Conservation (phyloP, 768 basidiomycete genomes). For the Lactarius hengduanensis region DNA sequence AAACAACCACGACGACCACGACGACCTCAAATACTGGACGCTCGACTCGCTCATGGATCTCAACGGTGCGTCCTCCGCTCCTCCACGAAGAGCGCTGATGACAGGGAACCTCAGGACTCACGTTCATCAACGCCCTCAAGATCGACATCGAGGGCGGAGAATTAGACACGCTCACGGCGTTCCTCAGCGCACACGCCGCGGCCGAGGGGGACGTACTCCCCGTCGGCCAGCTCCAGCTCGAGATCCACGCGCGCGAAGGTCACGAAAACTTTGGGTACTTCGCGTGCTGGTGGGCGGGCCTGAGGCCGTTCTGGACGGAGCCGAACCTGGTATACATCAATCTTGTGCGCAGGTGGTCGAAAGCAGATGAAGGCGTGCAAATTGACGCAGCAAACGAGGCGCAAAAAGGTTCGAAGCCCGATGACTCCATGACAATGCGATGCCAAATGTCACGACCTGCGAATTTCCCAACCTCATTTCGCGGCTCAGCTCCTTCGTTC, state of each 20-base stretch:
- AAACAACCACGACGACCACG: no score
- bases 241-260: slow-evolving; percentile 49
- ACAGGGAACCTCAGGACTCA: slow-evolving; percentile 39
- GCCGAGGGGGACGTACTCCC: slow-evolving; percentile 39
- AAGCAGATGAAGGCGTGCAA: no score
- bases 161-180: slow-evolving; percentile 53
- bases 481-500: no score
- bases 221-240: slow-evolving; percentile 70
- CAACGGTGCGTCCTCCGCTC: no score
- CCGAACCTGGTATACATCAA: slow-evolving; percentile 47
- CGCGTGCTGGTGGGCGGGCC: slow-evolving; percentile 65
- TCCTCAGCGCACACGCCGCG: slow-evolving; percentile 41
- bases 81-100: no score
- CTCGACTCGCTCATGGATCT: no score
- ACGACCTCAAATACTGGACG: no score
- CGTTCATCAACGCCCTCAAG: slow-evolving; percentile 68
- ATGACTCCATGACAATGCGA: no score
- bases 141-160: slow-evolving; percentile 71
- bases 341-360: slow-evolving; percentile 38
- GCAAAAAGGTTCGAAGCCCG: no score
- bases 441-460: no score
- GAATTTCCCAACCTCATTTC: no score
- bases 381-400: no score
- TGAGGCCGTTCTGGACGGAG: slow-evolving; percentile 72
- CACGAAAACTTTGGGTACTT: slow-evolving; percentile 48